These are phyloP conservation scores for Aureobasidium melanogenum DNA, from an alignment of 2,329 filamentous ascomycete species.

Conservation along the genomic window DNA sequence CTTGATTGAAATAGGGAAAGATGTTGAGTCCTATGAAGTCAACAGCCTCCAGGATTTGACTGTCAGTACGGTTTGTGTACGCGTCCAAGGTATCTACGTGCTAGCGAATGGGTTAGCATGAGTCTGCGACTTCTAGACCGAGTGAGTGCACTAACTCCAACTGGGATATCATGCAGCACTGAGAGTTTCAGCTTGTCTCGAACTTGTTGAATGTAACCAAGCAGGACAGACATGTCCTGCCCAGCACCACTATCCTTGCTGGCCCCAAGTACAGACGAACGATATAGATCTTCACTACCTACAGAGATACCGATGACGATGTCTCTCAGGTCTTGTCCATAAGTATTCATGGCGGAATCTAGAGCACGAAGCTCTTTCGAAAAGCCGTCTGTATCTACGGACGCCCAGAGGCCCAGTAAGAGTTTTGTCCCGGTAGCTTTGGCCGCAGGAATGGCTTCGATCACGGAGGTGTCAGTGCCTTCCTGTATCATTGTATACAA, in stretches of 20 bases:
- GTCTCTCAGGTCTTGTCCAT: slow-evolving; percentile 46
- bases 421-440: slow-evolving; percentile 27
- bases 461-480: not conserved
- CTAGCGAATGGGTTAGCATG: not conserved
- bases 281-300: slow-evolving; percentile 68
- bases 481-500: slow-evolving; percentile 39
- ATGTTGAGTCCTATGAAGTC: not conserved
- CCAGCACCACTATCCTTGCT: not conserved
- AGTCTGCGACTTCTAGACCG: no score
- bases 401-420: slow-evolving; percentile 77
- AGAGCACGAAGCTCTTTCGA: slow-evolving; percentile 67
- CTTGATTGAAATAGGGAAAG: not conserved
- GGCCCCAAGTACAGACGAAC: not conserved
- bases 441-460: not conserved
- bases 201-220: not conserved
- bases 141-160: not conserved
- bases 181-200: not conserved
- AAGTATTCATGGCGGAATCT: slow-evolving; percentile 56
- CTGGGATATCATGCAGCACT: not conserved
- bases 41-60: not conserved
- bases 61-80: not conserved
- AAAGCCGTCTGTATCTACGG: slow-evolving; percentile 53
- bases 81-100: not conserved
- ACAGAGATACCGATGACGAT: slow-evolving; percentile 76
- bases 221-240: not conserved